Base-by-base conservation (phyloP, 345 rosid species). In the Kandelia obovata region DNA sequence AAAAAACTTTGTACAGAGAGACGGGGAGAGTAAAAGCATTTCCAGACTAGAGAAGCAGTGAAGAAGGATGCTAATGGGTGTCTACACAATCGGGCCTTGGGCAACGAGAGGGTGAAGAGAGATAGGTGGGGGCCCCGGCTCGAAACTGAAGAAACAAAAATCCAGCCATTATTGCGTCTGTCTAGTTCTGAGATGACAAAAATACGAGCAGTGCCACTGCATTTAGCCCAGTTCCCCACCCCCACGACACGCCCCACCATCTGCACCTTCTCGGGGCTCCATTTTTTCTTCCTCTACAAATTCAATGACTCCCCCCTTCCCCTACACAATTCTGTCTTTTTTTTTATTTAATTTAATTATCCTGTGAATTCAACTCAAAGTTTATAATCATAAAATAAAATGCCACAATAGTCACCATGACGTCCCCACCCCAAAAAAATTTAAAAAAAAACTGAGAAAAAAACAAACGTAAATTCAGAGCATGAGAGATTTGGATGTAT, bases 131-230 rank as follows among this genome's bases (percentile, higher is more conserved):
- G 76, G 79, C 60, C 61, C 78, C 81, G 73, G 80, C 70, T 75
- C 69, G 73, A n/a, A 77, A 75, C 76, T 65, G 69, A 65, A 65
- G 77, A 74, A 73, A 78, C 84, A 80, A 79, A 75, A 72, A 72
- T 71, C 64, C 76, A 68, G 64, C 77, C 32, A 77, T 75, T 61
- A 80, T 80, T 71, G 64, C 73, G 63, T 53, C 78, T 49, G 73
- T 82, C 86, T 78, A 63, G 83, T 78, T 80, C 84, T 78, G 65
- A 69, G 59, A 75, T 52, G 78, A 80, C 84, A 83, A 75, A 77
- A 67, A 5, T 53, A 39, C 70, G 21, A 57, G 49, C 82, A 68
- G 75, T 75, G 62, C 77, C 71, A 73, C 77, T 78, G 79, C 64
- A 46, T 25, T 21, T 16, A 9, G 30, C 30, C 31, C 78, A 76